Base-by-base conservation (phyloP, 352 stramenopile genomes). In the Phytophthora hybrid region DNA sequence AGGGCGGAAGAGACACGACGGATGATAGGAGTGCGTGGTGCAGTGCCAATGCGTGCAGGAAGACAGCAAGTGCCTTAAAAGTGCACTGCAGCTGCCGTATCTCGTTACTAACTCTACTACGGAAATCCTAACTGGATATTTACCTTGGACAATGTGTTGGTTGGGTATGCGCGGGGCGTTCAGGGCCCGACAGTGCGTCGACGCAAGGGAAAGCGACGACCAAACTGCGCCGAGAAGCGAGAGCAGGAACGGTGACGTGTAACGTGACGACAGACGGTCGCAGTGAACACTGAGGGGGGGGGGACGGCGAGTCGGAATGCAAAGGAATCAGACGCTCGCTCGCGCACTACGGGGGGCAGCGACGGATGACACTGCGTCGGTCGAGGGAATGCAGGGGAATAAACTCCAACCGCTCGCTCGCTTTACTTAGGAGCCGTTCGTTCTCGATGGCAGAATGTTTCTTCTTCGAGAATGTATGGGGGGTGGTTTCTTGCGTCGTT, bases 111-210 rank as follows among this genome's bases (percentile, higher is more conserved):
- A 11, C 5, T 63, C 55, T 74, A 69, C 23, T 71, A 14, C 37
- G 57, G 53, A 52, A 46, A 44, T 62, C 19, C 54, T 4, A 65
- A 29, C 67, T 29, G 10, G 26, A 78, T 76, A 39, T 57, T 78
- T 80, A 80, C 74, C 74, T 80, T 78, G 59, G 71, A 34, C 32
- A 76, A 60, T 67, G 21, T 62, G 60, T 59, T 56, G 63, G 63
- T 63, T 75, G 29, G 59, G 13, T 34, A 57, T 69, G 64, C 53
- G 58, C 19, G 51, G n/a, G 32, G 19, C 6, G 46, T 59, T 53
- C 66, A 63, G 32, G 23, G n/a, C 55, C 41, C 51, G 52, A 62
- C 14, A 61, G 31, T 32, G 47, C 57, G 29, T 60, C 56, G 60
- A 53, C 53, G 29, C 56, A 66, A 64, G 19, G 46, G 41, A 5